These are phyloP conservation scores for Juncus inflexus DNA, from an alignment of 176 grass and related monocot genomes.

Conservation along the genomic window DNA sequence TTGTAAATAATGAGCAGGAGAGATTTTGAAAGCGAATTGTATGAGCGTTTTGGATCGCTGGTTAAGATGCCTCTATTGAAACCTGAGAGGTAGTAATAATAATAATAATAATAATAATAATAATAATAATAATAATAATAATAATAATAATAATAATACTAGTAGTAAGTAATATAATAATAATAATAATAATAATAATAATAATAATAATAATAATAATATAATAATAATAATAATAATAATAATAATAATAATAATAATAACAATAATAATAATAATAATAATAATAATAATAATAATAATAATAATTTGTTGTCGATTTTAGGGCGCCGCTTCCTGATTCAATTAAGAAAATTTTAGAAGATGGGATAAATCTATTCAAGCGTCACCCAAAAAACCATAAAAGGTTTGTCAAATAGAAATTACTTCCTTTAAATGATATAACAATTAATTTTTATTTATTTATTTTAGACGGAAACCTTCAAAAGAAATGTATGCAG, in stretches of 20 bases:
- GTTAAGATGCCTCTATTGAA: conserved; percentile 97
- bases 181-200: too few relatives aligned
- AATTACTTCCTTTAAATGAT: too few relatives aligned
- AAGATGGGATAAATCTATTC: conserved; percentile 86
- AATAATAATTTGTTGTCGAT: too few relatives aligned
- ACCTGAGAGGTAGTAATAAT: conserved; percentile 54
- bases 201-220: background rate
- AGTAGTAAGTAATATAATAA: too few relatives aligned
- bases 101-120: too few relatives aligned
- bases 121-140: too few relatives aligned
- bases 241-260: background rate
- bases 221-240: background rate
- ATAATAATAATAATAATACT: too few relatives aligned
- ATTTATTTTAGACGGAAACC: conserved; percentile 56
- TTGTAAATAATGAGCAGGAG: conserved; percentile 41
- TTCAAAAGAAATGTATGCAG: conserved; percentile 80
- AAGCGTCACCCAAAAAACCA: conserved; percentile 74
- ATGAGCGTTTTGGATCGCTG: conserved; percentile 88
- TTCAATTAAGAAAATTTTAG: conserved; percentile 57
- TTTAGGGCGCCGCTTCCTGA: conserved; percentile 62
- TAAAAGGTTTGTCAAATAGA: conserved; percentile 61
- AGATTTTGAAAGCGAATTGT: conserved; percentile 77
- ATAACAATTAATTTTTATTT: background rate
- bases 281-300: background rate
- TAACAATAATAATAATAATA: background rate